Conservation (phyloP, 495 filamentous ascomycete genomes). For the Penicillium mononematosum region DNA sequence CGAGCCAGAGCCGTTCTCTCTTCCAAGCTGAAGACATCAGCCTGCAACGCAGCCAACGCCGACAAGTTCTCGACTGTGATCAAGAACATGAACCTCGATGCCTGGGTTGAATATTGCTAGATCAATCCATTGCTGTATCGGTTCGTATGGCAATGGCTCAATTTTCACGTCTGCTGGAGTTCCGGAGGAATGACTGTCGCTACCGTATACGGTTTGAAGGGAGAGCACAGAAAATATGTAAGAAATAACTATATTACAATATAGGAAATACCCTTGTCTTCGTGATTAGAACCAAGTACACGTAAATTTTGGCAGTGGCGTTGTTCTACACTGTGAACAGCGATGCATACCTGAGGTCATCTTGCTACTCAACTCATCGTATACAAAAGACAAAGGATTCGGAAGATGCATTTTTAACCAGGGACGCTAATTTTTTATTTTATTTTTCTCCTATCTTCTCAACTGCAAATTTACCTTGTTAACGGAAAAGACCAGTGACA, state of each 20-base stretch:
- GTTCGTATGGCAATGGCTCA: not conserved
- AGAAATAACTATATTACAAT: not conserved
- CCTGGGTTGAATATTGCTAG: slow-evolving; percentile 15
- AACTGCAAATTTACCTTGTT: not conserved
- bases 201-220: not conserved
- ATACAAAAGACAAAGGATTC: too few species aligned
- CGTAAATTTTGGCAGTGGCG: not conserved
- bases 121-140: too few species aligned
- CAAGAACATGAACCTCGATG: slow-evolving; percentile 14
- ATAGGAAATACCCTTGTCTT: too few species aligned
- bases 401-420: too few species aligned
- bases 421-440: not conserved
- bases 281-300: not conserved
- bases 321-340: not conserved
- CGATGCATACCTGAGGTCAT: too few species aligned
- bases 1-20: not conserved
- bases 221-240: not conserved
- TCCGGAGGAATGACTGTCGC: not conserved
- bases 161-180: not conserved
- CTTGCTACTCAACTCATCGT: too few species aligned
- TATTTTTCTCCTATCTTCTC: not conserved
- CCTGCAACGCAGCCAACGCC: slow-evolving; percentile 8
- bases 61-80: slow-evolving; percentile 14
- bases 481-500: not conserved
- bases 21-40: not conserved